These are phyloP conservation scores for Ogataea trehalophila DNA, from an alignment of 805 yeast genomes.

Conservation along the genomic window DNA sequence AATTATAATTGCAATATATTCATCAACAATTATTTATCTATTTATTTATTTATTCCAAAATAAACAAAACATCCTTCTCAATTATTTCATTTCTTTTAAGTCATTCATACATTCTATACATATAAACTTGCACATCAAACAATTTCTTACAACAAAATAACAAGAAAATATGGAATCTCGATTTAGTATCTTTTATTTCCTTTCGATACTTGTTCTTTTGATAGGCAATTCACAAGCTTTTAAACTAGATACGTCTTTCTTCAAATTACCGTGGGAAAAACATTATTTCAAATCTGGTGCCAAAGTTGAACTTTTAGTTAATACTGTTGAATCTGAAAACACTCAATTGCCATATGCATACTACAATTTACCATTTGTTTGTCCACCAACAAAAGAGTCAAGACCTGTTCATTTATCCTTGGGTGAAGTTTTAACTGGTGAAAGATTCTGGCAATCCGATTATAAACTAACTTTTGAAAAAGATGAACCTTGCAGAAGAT, in stretches of 20 bases:
- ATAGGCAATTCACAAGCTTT: neutral
- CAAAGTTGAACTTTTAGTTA: constrained; percentile 62
- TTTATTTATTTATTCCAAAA: neutral
- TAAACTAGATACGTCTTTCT: neutral
- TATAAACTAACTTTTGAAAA: constrained; percentile 57
- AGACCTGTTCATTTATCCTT: constrained; percentile 63
- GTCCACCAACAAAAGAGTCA: constrained; percentile 56
- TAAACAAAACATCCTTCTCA: too few relatives aligned
- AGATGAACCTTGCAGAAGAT: constrained; percentile 59
- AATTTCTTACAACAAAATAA: too few relatives aligned
- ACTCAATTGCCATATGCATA: constrained; percentile 75
- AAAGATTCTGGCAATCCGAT: constrained; percentile 71
- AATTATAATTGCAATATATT: too few relatives aligned
- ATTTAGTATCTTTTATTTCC: neutral
- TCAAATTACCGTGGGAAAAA: constrained; percentile 30
- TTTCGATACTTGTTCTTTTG: constrained; percentile 1
- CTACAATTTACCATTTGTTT: constrained; percentile 73
- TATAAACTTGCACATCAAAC: too few relatives aligned
- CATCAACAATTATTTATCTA: neutral
- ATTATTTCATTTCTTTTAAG: too few relatives aligned
- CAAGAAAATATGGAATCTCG: too few relatives aligned
- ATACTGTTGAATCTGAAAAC: constrained; percentile 73
- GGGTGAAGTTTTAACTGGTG: constrained; percentile 78
- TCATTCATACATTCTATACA: too few relatives aligned
- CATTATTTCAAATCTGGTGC: constrained; percentile 46